Base-by-base conservation (phyloP, 1,139 yeast species). In the Debaryomycetaceae sp. region DNA sequence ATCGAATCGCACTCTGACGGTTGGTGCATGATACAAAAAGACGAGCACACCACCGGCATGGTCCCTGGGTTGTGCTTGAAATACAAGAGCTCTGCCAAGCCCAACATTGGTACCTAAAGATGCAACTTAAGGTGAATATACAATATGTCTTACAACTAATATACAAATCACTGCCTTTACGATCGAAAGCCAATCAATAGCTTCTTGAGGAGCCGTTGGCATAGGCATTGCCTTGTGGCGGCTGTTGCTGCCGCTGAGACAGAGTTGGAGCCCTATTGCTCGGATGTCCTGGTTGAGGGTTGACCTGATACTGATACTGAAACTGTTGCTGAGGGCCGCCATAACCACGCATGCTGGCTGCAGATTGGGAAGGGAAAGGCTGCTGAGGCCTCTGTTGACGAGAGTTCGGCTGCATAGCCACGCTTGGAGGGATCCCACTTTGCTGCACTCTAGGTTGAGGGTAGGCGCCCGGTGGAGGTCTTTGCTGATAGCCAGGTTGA, bases 1-100 rank as follows among this genome's bases (percentile, higher is more conserved):
- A 32, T 53, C 14, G 48, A 51, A 20, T 46, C 44, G n/a, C 61
- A 55, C 37, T 41, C 56, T 9, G 71, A 65, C 35, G 69, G 67
- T 2, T 66, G 73, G 73, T 61, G 68, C 36, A 46, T 49, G 18
- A 56, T 62, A 8, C 46, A 36, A 27, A 30, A 12, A 14, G 17
- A 21, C 27, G 30, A 23, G 25, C 37, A 31, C 3, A 40, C 37
- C 11, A 40, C 42, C 15, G 71, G 72, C 1, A 52, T 64, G 45
- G 60, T 61, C 2, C 71, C 71, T 0, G 46, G 45, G 27, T 40
- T 52, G 31, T 64, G 69, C 38, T 41, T 64, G 10, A 26, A 20
- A 12, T 20, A 30, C 25, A 30, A 29, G 19, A 25, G 30, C 18
- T 28, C 27, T 3, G 29, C 35, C 19, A 31, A 27, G 14, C 17